Evolutionary conservation across 805 yeast genomes (phyloP).

Genomic region (Saccharomycopsis olivae): DNA sequence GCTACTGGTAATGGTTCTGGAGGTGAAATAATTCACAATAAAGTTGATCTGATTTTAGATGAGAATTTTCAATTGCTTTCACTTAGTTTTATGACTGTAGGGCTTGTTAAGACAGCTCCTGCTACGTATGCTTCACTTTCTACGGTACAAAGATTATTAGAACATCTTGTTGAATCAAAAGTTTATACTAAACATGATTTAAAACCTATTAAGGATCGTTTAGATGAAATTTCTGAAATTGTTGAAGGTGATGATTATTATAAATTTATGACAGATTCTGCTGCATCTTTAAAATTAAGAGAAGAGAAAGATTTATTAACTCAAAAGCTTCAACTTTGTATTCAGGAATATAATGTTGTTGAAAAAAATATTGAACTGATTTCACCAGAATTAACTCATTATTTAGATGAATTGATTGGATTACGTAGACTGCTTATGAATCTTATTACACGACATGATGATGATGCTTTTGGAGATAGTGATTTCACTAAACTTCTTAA

Average conservation of each 20-base stretch:
- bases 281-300: slow-evolving; percentile 19
- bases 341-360: slow-evolving; percentile 44
- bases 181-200: slow-evolving; percentile 81
- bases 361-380: slow-evolving; percentile 45
- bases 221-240: slow-evolving; percentile 58
- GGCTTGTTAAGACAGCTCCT: slow-evolving; percentile 81
- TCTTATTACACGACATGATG: slow-evolving; percentile 29
- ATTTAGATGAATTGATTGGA: slow-evolving; percentile 49
- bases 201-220: slow-evolving; percentile 61
- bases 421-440: slow-evolving; percentile 54
- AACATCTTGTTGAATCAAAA: slow-evolving; percentile 70
- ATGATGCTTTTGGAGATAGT: slow-evolving; percentile 23
- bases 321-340: slow-evolving; percentile 55
- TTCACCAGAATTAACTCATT: slow-evolving; percentile 36
- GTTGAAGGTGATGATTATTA: slow-evolving; percentile 30
- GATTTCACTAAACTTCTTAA: slow-evolving; percentile 20
- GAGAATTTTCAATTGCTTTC: slow-evolving; percentile 85
- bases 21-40: slow-evolving; percentile 28
- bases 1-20: neutral
- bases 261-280: slow-evolving; percentile 10
- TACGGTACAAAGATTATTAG: slow-evolving; percentile 75
- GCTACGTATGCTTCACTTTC: slow-evolving; percentile 86
- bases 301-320: slow-evolving; percentile 35
- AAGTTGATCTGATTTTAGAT: slow-evolving; percentile 68
- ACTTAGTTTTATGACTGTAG: slow-evolving; percentile 83